Percentiles rank a stretch among this genome's conserved stretches.
Evolutionary conservation across 179 eudicot genomes (phyloP).

Genomic region (Monotropa hypopitys): DNA sequence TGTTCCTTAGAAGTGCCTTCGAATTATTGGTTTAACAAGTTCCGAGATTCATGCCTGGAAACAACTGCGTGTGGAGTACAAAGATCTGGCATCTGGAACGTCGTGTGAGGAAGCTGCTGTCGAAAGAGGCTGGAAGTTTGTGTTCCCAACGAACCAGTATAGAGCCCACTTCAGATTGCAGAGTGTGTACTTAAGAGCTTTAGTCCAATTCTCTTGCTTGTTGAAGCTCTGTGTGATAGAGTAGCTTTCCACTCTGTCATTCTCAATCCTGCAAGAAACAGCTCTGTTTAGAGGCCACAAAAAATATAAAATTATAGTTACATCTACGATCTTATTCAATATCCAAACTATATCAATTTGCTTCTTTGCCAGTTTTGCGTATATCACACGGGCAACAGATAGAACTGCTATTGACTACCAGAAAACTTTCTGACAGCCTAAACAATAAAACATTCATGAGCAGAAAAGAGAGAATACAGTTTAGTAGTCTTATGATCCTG

Average conservation of each 20-base stretch:
- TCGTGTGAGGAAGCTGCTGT: slow-evolving; percentile 33
- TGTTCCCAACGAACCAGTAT: slow-evolving; percentile 89
- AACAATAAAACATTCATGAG: background rate
- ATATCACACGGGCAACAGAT: background rate
- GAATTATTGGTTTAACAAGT: slow-evolving; percentile 5
- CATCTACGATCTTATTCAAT: background rate
- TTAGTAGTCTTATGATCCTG: background rate
- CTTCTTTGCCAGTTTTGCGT: background rate
- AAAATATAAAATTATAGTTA: background rate
- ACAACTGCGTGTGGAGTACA: slow-evolving; percentile 16
- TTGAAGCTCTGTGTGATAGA: slow-evolving; percentile 95
- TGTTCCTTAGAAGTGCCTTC: background rate
- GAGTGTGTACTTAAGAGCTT: slow-evolving; percentile 90
- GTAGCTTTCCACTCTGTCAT: slow-evolving; percentile 69
- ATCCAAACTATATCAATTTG: too few relatives aligned
- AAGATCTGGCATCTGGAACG: slow-evolving; percentile 23
- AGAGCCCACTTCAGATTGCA: slow-evolving; percentile 94
- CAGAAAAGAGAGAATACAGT: background rate
- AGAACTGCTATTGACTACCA: background rate
- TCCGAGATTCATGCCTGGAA: slow-evolving; percentile 17
- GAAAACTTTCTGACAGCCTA: too few relatives aligned
- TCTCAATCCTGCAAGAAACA: slow-evolving; percentile 54
- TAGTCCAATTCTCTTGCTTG: slow-evolving; percentile 89
- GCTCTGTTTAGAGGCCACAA: background rate
- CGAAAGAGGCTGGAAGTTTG: slow-evolving; percentile 79